Percentiles rank a stretch among this genome's conserved stretches.
phyloP scores from a whole-genome alignment of 2,329 filamentous ascomycete species.

The Lanzia echinophila region DNA sequence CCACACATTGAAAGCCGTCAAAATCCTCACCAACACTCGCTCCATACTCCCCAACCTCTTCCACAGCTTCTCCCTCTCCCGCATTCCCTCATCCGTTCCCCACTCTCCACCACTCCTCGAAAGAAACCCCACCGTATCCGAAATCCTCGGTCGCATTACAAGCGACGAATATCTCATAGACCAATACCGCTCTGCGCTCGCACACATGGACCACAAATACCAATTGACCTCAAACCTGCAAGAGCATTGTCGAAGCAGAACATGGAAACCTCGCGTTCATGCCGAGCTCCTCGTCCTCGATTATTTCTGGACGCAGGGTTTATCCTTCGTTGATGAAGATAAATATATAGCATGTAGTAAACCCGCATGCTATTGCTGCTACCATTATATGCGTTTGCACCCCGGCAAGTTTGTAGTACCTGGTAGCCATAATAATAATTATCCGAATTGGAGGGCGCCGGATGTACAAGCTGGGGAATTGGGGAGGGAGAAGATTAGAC shows the following conservation, averaged over 20 bases:
- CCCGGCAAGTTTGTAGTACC: slow-evolving; percentile 24
- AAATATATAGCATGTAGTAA: slow-evolving; percentile 46
- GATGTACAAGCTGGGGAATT: background rate
- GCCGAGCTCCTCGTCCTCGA: slow-evolving; percentile 44
- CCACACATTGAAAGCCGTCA: slow-evolving; percentile 35
- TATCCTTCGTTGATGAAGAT: slow-evolving; percentile 35
- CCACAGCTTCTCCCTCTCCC: slow-evolving; percentile 25
- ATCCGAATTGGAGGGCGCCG: slow-evolving; percentile 36
- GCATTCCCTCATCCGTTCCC: background rate
- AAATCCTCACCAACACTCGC: slow-evolving; percentile 33
- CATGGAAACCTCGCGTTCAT: slow-evolving; percentile 32
- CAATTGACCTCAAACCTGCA: slow-evolving; percentile 17
- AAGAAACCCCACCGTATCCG: background rate
- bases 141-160: background rate
- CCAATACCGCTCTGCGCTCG: slow-evolving; percentile 90
- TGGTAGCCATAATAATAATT: slow-evolving; percentile 35
- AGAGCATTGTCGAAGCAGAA: slow-evolving; percentile 23
- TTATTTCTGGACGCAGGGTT: slow-evolving; percentile 33
- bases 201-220: slow-evolving; percentile 31
- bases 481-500: background rate
- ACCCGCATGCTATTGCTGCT: slow-evolving; percentile 44
- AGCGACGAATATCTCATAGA: slow-evolving; percentile 56
- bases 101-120: slow-evolving; percentile 1
- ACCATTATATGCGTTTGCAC: slow-evolving; percentile 38
- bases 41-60: slow-evolving; percentile 30